Conservation (phyloP, 2,329 filamentous ascomycete species). For the Beauveria scarabaeidicola region DNA sequence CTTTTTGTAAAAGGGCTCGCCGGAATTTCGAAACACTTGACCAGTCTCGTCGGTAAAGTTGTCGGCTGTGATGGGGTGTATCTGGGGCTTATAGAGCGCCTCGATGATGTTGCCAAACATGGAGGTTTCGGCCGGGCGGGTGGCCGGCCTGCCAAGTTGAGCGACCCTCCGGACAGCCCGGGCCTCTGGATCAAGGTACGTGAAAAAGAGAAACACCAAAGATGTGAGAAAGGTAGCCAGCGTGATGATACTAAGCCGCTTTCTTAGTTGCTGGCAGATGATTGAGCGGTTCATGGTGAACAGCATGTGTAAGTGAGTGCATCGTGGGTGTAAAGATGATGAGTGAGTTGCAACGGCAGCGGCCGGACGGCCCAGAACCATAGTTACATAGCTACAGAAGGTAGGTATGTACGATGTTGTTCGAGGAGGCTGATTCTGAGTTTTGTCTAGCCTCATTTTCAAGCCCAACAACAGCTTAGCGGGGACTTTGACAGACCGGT, state of each 20-base stretch:
- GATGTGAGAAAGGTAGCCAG: neutral
- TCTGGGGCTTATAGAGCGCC: neutral
- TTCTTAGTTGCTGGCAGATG: neutral
- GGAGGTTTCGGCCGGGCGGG: neutral
- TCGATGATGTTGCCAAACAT: neutral
- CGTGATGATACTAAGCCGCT: neutral
- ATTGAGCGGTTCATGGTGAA: neutral
- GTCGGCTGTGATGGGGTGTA: neutral
- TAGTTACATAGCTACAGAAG: no score
- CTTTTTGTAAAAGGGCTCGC: conserved; percentile 1
- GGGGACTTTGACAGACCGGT: no score
- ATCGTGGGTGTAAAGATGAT: neutral
- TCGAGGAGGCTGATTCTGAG: no score
- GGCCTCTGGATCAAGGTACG: neutral
- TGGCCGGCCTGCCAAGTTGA: neutral
- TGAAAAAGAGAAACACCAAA: neutral
- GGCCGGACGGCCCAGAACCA: no score
- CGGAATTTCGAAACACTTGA: neutral
- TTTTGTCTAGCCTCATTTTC: no score
- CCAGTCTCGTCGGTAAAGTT: neutral
- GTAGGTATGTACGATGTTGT: no score
- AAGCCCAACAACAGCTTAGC: no score
- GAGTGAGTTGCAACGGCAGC: neutral
- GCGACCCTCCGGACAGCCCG: neutral
- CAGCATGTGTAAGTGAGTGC: neutral